These are phyloP conservation scores for Ogataea wickerhamii DNA, from an alignment of 805 yeast genomes.

Conservation along the genomic window DNA sequence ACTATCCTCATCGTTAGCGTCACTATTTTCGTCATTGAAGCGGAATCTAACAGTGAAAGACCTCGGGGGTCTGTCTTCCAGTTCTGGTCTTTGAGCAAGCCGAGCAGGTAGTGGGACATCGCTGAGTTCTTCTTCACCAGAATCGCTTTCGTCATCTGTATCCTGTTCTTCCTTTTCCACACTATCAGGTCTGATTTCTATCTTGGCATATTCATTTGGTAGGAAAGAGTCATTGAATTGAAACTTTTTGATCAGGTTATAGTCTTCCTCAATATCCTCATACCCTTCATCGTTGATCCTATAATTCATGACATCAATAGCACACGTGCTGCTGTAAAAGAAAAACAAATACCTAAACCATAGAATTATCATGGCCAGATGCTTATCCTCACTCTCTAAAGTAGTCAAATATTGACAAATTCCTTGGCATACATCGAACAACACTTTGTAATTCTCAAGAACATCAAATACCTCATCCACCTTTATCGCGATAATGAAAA, in stretches of 20 bases:
- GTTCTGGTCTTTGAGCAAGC: slow-evolving; percentile 21
- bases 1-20: slow-evolving; percentile 6
- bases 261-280: slow-evolving; percentile 36
- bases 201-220: slow-evolving; percentile 21
- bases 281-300: slow-evolving; percentile 41
- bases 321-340: slow-evolving; percentile 46
- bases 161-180: slow-evolving; percentile 8
- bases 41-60: slow-evolving; percentile 28
- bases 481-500: slow-evolving; percentile 27
- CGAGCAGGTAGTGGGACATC: slow-evolving; percentile 14
- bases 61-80: slow-evolving; percentile 34
- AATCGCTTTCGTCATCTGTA: slow-evolving; percentile 1
- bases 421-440: slow-evolving; percentile 25
- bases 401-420: slow-evolving; percentile 16
- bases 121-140: neutral
- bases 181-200: slow-evolving; percentile 25
- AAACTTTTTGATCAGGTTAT: slow-evolving; percentile 27
- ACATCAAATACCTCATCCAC: slow-evolving; percentile 30
- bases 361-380: slow-evolving; percentile 20
- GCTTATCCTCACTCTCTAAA: slow-evolving; percentile 13
- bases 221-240: slow-evolving; percentile 25
- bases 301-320: slow-evolving; percentile 46
- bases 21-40: slow-evolving; percentile 14
- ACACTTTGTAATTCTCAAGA: slow-evolving; percentile 24
- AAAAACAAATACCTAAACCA: slow-evolving; percentile 35